Conservation (phyloP, 2,329 filamentous ascomycete genomes). For the Exophiala bonariae region DNA sequence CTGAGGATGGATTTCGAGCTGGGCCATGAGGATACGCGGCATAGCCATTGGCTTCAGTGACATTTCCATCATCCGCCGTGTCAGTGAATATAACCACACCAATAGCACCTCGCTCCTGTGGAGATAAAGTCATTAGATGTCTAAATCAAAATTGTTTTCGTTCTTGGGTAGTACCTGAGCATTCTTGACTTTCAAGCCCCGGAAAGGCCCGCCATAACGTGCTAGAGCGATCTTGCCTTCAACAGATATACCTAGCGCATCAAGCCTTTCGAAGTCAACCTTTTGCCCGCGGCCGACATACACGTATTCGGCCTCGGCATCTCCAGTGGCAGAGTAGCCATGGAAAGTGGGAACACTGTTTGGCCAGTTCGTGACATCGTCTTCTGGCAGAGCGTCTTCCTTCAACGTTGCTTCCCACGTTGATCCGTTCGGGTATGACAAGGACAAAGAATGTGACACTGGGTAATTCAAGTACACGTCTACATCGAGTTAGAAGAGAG, state of each 20-base stretch:
- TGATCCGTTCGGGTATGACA: slow-evolving; percentile 27
- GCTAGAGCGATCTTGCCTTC: slow-evolving; percentile 51
- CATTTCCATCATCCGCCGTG: slow-evolving; percentile 47
- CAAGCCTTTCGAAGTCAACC: slow-evolving; percentile 47
- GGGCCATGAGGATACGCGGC: slow-evolving; percentile 44
- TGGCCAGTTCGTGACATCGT: slow-evolving; percentile 28
- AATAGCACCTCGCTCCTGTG: slow-evolving; percentile 45
- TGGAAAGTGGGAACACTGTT: slow-evolving; percentile 48
- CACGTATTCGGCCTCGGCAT: slow-evolving; percentile 49
- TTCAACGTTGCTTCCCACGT: slow-evolving; percentile 23
- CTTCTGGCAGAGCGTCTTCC: slow-evolving; percentile 28
- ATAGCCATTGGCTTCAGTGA: slow-evolving; percentile 48
- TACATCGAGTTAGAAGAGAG: background rate
- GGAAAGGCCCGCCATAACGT: slow-evolving; percentile 46
- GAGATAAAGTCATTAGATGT: too few species aligned
- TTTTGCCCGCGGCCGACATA: slow-evolving; percentile 45
- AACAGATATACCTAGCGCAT: slow-evolving; percentile 42
- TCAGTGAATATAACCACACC: slow-evolving; percentile 48
- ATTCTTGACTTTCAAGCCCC: slow-evolving; percentile 51
- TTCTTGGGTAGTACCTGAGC: too few species aligned
- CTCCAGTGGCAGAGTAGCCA: slow-evolving; percentile 48
- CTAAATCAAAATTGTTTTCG: too few species aligned
- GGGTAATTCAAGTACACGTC: slow-evolving; percentile 33
- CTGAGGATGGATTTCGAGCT: slow-evolving; percentile 45
- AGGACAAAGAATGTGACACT: slow-evolving; percentile 28